phyloP scores from a whole-genome alignment of 208 protist species.

The Crithidia mellificae region DNA sequence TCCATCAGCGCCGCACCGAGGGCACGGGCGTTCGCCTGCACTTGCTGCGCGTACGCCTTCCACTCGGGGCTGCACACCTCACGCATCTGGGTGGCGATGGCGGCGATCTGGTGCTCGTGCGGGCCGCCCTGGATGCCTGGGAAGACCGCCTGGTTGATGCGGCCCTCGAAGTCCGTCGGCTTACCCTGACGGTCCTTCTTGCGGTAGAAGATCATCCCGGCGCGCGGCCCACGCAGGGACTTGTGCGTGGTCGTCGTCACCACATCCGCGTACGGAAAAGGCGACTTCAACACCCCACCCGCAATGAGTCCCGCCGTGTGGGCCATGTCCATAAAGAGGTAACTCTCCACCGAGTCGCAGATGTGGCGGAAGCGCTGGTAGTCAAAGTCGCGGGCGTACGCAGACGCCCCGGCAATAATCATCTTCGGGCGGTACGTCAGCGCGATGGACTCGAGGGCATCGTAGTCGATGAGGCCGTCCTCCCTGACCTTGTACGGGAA shows the following conservation, averaged over 20 bases:
- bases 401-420: slow-evolving; percentile 95
- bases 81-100: slow-evolving; percentile 95
- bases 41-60: slow-evolving; percentile 92
- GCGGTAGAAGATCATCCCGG: slow-evolving; percentile 98
- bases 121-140: slow-evolving; percentile 98
- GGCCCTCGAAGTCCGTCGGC: slow-evolving; percentile 87
- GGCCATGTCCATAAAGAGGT: slow-evolving; percentile 98
- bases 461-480: slow-evolving; percentile 97
- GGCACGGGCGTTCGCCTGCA: slow-evolving; percentile 87
- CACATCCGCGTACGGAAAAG: slow-evolving; percentile 97
- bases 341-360: slow-evolving; percentile 87
- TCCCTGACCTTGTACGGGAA: slow-evolving; percentile 95
- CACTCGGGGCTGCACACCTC: slow-evolving; percentile 94
- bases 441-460: slow-evolving; percentile 87
- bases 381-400: slow-evolving; percentile 98
- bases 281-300: slow-evolving; percentile 71
- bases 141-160: slow-evolving; percentile 98
- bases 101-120: slow-evolving; percentile 98
- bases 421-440: slow-evolving; percentile 95
- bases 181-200: slow-evolving; percentile 79
- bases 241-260: slow-evolving; percentile 99
- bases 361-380: slow-evolving; percentile 92
- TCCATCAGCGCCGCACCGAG: slow-evolving; percentile 83
- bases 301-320: slow-evolving; percentile 97
- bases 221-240: slow-evolving; percentile 97